phyloP scores from a whole-genome alignment of 768 basidiomycete genomes.

The Auriscalpium vulgare region DNA sequence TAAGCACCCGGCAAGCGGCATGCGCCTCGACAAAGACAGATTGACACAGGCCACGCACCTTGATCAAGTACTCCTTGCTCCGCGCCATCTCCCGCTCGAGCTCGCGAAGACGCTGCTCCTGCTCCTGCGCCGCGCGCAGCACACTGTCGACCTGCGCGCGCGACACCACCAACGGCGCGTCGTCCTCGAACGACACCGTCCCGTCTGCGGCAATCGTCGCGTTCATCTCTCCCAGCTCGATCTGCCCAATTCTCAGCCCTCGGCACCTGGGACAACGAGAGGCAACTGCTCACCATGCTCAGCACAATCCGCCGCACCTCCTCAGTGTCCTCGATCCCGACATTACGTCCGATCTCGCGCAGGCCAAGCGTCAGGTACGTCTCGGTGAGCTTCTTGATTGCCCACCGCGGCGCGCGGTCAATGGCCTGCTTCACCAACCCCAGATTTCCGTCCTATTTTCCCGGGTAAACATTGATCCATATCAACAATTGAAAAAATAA shows the following conservation, averaged over 20 bases:
- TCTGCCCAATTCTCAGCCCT: conserved; percentile 31
- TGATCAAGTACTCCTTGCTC: conserved; percentile 66
- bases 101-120: conserved; percentile 36
- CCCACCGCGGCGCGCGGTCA: conserved; percentile 66
- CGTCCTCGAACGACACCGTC: conserved; percentile 65
- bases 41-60: conserved; percentile 36
- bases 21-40: neutral
- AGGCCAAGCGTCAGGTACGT: conserved; percentile 78
- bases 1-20: neutral
- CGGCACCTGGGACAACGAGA: neutral
- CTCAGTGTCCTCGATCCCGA: conserved; percentile 42
- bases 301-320: conserved; percentile 54
- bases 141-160: conserved; percentile 54
- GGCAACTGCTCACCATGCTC: conserved; percentile 52
- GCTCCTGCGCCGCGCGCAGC: conserved; percentile 48
- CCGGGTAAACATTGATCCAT: neutral
- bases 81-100: conserved; percentile 51
- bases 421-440: conserved; percentile 65
- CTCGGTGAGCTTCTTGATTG: conserved; percentile 69
- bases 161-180: conserved; percentile 50
- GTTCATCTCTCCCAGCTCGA: conserved; percentile 61
- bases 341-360: conserved; percentile 55
- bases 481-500: neutral
- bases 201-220: conserved; percentile 60
- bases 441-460: conserved; percentile 54